Base-by-base conservation (phyloP, 2,329 filamentous ascomycete species). In the Alternaria viburni region DNA sequence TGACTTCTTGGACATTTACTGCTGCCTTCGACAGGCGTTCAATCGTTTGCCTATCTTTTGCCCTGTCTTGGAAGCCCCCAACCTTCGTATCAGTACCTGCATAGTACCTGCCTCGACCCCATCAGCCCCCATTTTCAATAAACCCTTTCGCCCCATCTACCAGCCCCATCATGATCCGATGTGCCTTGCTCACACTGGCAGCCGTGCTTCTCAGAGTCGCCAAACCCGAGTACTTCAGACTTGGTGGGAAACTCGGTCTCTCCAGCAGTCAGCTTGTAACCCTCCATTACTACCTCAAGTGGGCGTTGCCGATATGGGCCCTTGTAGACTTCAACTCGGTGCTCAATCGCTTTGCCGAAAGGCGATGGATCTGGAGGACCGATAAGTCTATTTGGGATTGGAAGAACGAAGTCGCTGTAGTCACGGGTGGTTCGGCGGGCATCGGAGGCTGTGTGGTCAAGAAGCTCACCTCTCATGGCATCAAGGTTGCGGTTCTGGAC, bases 341-440 rank as follows among this genome's bases (percentile, higher is more conserved):
- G 10, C 64, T 79, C 13, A 79, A 73, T 59, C 63, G 64, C 19
- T 76, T 73, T 72, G 77, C 78, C 6, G 70, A 74, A 54, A 78
- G 83, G 69, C 79, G 80, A 62, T 84, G 81, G 79, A 64, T 74
- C 8, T 75, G 80, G 65, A 73, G 58, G 17, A 68, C 70, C 44
- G 74, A 77, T 52, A 72, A 69, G 52, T 69, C 58, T 26, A 49
- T 45, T 3, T 79, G 78, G 77, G 51, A 74, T 13, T 79, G 74
- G 76, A 59, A 67, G 25, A 61, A 66, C 5, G 77, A 81, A 54
- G 51, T 80, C 1, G 77, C 77, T 17, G 75, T 80, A 17, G 72
- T 81, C 25, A 81, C 79, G 7, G 79, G 79, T 5, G 79, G 78
- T 21, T 75, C 76, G 2, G 68, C 69, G 21, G 79, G 79, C 6